phyloP scores from a whole-genome alignment of 148 eudicot genomes.

The Linanthus parryae region DNA sequence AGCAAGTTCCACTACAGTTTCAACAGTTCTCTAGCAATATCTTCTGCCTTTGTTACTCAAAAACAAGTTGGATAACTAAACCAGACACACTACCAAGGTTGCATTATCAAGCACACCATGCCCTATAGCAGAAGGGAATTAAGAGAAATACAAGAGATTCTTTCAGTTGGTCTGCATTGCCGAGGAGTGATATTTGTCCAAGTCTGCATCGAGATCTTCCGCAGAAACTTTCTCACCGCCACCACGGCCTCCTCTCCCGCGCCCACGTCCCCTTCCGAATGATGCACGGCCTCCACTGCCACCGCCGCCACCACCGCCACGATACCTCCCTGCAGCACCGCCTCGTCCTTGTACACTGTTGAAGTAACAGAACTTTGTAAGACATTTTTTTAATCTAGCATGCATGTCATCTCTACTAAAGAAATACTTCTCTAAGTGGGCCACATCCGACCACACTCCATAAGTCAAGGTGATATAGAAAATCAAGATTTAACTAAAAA shows the following conservation, averaged over 20 bases:
- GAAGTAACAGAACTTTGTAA: conserved; percentile 1
- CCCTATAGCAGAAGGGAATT: no score
- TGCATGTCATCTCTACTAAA: no score
- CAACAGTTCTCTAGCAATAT: not conserved
- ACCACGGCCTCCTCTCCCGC: conserved; percentile 56
- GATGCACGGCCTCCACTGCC: conserved; percentile 43
- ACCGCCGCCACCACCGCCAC: conserved; percentile 40
- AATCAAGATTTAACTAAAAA: no score
- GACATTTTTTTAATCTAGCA: no score
- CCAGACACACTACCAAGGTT: not conserved
- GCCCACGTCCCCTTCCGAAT: conserved; percentile 55
- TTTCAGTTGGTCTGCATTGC: conserved; percentile 57
- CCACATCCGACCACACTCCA: no score
- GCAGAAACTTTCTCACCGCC: conserved; percentile 70
- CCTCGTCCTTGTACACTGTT: conserved; percentile 76
- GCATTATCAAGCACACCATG: not conserved
- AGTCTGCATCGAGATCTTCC: conserved; percentile 91
- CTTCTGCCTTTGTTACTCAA: not conserved
- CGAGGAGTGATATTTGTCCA: conserved; percentile 80
- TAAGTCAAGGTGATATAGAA: no score
- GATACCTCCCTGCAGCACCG: conserved; percentile 39
- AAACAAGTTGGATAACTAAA: not conserved
- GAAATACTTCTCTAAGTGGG: no score
- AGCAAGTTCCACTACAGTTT: conserved; percentile 1
- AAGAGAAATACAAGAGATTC: not conserved